phyloP scores from a whole-genome alignment of 2,329 filamentous ascomycete species.

The Xylaria polymorpha region DNA sequence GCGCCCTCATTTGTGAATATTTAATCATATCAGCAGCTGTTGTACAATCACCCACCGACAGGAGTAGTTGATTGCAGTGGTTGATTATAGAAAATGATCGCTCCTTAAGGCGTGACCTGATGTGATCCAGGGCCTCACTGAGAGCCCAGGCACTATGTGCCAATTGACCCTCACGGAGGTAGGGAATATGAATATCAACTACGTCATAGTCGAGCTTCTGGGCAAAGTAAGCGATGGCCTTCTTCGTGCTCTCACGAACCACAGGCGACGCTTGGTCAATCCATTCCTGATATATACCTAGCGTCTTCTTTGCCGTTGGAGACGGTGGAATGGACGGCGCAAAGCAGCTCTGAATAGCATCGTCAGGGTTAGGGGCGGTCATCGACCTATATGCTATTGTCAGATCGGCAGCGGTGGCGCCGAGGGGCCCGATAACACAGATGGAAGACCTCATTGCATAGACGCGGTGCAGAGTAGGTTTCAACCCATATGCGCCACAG shows the following conservation, averaged over 20 bases:
- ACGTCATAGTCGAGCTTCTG: conserved; percentile 60
- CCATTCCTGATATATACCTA: conserved; percentile 78
- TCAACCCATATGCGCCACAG: conserved; percentile 85
- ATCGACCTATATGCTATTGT: conserved; percentile 85
- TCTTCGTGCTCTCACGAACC: conserved; percentile 71
- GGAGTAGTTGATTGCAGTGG: conserved; percentile 75
- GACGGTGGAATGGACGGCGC: conserved; percentile 63
- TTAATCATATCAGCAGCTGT: conserved; percentile 76
- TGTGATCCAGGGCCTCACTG: conserved; percentile 69
- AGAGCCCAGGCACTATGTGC: conserved; percentile 84
- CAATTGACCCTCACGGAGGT: conserved; percentile 76
- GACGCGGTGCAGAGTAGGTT: conserved; percentile 79
- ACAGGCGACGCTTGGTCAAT: conserved; percentile 73
- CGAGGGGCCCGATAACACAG: conserved; percentile 78
- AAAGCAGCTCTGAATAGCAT: conserved; percentile 72
- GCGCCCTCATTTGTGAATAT: conserved; percentile 76
- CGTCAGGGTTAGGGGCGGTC: conserved; percentile 74
- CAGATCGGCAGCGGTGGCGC: conserved; percentile 80
- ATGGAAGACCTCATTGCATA: conserved; percentile 65
- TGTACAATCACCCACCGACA: conserved; percentile 73
- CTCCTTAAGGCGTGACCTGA: conserved; percentile 57
- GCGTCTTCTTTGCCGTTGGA: conserved; percentile 63
- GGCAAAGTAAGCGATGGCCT: conserved; percentile 65
- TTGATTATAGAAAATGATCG: conserved; percentile 66
- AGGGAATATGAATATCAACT: conserved; percentile 73